A percentile compares a stretch with the other conserved stretches of the same genome.
phyloP scores from a whole-genome alignment of 441 rosid genomes.

The Adansonia grandidieri region DNA sequence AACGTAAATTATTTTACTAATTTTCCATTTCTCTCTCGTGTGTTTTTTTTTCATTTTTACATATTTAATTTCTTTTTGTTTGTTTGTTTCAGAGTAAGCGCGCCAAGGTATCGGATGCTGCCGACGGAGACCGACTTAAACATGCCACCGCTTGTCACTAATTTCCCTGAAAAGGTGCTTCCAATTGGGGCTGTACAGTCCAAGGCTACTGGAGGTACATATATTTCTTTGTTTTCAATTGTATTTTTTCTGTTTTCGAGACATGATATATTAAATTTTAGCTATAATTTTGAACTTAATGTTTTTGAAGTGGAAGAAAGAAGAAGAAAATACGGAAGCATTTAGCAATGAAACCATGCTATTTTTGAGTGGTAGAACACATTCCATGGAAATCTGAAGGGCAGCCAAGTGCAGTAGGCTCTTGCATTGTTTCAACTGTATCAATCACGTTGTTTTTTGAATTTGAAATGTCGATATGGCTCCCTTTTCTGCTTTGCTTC shows the following conservation, averaged over 20 bases:
- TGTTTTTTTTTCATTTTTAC: neutral
- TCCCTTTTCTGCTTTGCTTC: neutral
- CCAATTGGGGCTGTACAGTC: conserved; percentile 65
- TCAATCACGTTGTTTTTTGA: neutral
- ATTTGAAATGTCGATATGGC: conserved; percentile 4
- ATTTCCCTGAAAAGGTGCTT: conserved; percentile 69
- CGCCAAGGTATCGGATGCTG: conserved; percentile 75
- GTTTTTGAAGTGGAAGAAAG: neutral
- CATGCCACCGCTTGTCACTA: conserved; percentile 60
- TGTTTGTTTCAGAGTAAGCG: conserved; percentile 52
- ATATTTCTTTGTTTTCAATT: neutral
- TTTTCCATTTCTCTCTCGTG: neutral
- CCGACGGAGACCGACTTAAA: conserved; percentile 88
- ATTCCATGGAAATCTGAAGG: no score
- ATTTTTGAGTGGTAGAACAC: neutral
- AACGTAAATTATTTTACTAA: conserved; percentile 39
- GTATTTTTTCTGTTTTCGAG: neutral
- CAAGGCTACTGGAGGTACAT: conserved; percentile 63
- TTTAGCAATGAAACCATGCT: neutral
- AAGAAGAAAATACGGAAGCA: neutral
- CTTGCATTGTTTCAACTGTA: no score
- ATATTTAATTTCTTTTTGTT: neutral
- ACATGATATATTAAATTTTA: neutral
- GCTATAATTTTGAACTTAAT: neutral
- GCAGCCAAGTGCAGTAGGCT: no score